Base-by-base conservation (phyloP, 1,139 yeast genomes). In the Nadsonia commutata region DNA sequence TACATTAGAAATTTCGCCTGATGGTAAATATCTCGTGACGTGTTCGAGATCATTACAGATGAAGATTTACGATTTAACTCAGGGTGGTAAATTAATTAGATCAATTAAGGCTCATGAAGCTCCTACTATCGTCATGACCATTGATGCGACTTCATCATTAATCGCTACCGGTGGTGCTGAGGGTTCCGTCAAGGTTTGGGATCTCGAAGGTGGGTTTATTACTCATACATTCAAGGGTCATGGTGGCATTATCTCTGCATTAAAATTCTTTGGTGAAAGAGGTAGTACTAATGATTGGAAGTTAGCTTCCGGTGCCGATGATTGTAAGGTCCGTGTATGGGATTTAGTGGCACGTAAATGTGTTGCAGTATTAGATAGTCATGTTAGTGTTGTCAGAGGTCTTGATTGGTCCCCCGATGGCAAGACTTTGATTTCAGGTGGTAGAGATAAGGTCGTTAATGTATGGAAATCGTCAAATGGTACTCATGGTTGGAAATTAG, bases 101-200 rank as follows among this genome's bases (percentile, higher is more conserved):
- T 41, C 60, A 59, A 40, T 74, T 67, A 48, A 64, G 62, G 57
- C 70, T 68, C 59, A 66, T 65, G 59, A 82, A 70, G 59, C 95
- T 1, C 95, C 97, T 1, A 82, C 84, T 1, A 83, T 83, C 59
- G 80, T 85, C 18, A 72, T 86, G 46, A 70, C 80, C 13, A 74
- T 75, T 27, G 98, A 90, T 59, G 60, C 74, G 4, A 85, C 96
- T 0, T 81, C 95, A 16, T 76, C 94, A 3, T 67, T 90, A 42
- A 76, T 88, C 56, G 94, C 95, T 33, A 79, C 93, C 55, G 99
- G 99, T 41, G 90, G 95, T 40, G 82, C 96, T 0, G 98, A 93
- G 59, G 97, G 98, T 42, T 74, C 78, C 37, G 82, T 88, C 18
- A 79, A 85, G 42, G 94, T 93, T 2, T 86, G 95, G 82, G 98